Evolutionary conservation across 306 rosid genomes (phyloP).

Genomic region (Pyrus pyrifolia): DNA sequence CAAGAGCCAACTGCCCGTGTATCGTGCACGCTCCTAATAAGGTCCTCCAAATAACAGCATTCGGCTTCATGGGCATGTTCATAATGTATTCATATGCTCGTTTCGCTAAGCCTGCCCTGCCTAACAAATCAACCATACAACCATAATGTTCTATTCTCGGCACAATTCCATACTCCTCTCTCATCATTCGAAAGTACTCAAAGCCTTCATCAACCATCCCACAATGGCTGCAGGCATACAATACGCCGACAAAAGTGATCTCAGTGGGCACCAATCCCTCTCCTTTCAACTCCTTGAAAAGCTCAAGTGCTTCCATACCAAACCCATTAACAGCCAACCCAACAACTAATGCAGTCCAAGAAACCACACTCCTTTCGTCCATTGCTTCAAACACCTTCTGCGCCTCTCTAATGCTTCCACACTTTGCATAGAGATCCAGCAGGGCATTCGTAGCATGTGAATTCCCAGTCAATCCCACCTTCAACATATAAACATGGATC

Average conservation of each 20-base stretch:
- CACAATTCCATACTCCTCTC: conserved; percentile 25
- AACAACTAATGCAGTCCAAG: conserved; percentile 36
- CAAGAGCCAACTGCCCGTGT: conserved; percentile 24
- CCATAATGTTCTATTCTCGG: conserved; percentile 40
- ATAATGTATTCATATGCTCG: conserved; percentile 31
- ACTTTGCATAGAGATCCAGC: conserved; percentile 38
- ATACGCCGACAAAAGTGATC: conserved; percentile 40
- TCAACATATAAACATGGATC: conserved; percentile 31
- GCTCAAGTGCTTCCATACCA: conserved; percentile 33
- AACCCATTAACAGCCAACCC: conserved; percentile 44
- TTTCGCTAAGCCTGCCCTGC: conserved; percentile 34
- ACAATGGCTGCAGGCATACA: conserved; percentile 45
- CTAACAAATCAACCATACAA: conserved; percentile 36
- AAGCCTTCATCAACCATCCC: conserved; percentile 41
- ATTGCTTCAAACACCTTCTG: conserved; percentile 26
- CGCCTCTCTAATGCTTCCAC: conserved; percentile 31
- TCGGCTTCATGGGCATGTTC: conserved; percentile 26
- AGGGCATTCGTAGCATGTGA: conserved; percentile 28
- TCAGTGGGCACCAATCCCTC: conserved; percentile 30
- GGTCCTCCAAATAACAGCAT: conserved; percentile 41
- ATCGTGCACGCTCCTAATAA: conserved; percentile 37
- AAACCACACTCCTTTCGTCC: conserved; percentile 29
- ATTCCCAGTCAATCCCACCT: conserved; percentile 22
- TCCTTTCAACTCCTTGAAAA: conserved; percentile 21
- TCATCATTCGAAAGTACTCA: conserved; percentile 29